Percentiles rank a stretch among this genome's conserved stretches.
Conservation (phyloP, 108 stramenopile species). For the Nitzschia sp. region DNA sequence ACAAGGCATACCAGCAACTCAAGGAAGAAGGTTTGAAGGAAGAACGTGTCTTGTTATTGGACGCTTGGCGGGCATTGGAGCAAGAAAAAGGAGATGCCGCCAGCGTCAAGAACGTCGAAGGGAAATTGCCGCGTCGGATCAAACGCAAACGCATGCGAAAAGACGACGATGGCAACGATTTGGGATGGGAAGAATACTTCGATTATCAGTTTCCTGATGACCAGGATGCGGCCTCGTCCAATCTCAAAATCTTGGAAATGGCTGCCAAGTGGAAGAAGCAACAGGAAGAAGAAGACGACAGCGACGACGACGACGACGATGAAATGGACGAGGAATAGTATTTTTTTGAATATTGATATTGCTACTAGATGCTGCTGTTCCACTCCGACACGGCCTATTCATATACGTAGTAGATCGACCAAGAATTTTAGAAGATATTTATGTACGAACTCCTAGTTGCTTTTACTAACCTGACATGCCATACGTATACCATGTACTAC, state of each 20-base stretch:
- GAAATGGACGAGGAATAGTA: constrained; percentile 32
- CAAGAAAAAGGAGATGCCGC: constrained; percentile 74
- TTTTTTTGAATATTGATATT: too few relatives aligned
- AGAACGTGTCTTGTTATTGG: constrained; percentile 92
- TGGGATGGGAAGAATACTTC: constrained; percentile 98
- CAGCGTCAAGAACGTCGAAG: constrained; percentile 70
- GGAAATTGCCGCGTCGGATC: constrained; percentile 88
- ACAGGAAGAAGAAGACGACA: constrained; percentile 51
- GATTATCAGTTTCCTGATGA: constrained; percentile 99
- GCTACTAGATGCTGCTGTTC: too few relatives aligned
- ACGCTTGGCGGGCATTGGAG: constrained; percentile 95
- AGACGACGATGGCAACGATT: constrained; percentile 81
- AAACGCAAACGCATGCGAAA: constrained; percentile 93
- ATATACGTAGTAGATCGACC: too few relatives aligned
- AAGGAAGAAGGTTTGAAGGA: constrained; percentile 87
- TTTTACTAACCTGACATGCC: too few relatives aligned
- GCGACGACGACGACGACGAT: constrained; percentile 41
- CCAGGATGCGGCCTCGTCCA: constrained; percentile 67
- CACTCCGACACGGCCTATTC: too few relatives aligned
- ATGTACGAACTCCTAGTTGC: too few relatives aligned
- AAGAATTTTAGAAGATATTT: too few relatives aligned
- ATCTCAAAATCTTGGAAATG: constrained; percentile 96
- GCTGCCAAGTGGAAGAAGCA: constrained; percentile 95
- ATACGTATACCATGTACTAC: too few relatives aligned
- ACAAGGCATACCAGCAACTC: constrained; percentile 85